Percentiles rank a stretch among this genome's conserved stretches.
Conservation (phyloP, 2,329 filamentous ascomycete species). For the Magnaporthiopsis incrustans region DNA sequence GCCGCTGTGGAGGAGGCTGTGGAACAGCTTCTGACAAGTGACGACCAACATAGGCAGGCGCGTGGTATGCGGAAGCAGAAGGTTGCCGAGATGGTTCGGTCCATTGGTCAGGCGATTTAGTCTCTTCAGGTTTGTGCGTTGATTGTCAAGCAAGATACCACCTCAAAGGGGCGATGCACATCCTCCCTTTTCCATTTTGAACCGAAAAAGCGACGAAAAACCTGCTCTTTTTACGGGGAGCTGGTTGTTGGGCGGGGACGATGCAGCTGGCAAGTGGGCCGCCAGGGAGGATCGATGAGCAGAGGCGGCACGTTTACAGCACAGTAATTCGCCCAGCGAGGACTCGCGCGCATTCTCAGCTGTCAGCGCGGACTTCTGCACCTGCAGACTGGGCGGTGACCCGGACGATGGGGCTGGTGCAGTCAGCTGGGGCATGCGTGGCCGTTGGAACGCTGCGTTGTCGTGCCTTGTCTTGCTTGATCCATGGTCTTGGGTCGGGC, state of each 20-base stretch:
- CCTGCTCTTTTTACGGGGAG: no score
- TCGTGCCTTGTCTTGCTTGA: background rate
- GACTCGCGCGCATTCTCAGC: background rate
- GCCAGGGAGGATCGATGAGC: background rate
- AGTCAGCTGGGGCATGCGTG: background rate
- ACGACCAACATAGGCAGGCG: no score
- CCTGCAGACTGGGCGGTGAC: background rate
- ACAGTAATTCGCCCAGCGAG: background rate
- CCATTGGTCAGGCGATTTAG: background rate
- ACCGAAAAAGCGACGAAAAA: no score
- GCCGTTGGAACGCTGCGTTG: background rate
- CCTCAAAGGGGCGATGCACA: no score
- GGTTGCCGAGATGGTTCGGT: background rate
- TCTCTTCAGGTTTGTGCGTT: background rate
- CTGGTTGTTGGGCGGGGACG: background rate
- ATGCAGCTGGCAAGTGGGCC: background rate
- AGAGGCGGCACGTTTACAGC: no score
- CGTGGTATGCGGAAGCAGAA: background rate
- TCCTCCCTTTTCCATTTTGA: no score
- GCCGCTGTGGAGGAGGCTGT: constrained; percentile 36
- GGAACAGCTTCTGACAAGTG: constrained; percentile 28
- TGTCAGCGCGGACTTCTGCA: background rate
- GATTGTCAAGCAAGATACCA: background rate
- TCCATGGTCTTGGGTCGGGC: no score
- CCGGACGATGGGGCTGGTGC: background rate